Evolutionary conservation across 2,329 filamentous ascomycete species (phyloP).

Genomic region (Exophiala calicioides): DNA sequence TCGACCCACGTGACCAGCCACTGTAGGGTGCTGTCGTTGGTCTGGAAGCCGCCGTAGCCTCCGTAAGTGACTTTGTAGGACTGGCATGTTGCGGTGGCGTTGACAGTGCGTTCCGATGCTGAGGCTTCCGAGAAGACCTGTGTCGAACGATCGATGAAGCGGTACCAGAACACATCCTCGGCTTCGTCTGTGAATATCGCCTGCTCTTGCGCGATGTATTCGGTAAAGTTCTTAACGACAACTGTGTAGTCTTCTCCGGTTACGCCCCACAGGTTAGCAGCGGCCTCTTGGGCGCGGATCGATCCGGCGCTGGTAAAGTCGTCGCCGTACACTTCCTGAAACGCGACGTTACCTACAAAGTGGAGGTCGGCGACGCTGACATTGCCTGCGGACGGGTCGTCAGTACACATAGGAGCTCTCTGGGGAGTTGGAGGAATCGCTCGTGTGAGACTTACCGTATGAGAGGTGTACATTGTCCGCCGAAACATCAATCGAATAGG

Average conservation of each 20-base stretch:
- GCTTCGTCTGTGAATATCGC: constrained; percentile 50
- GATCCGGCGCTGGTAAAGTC: constrained; percentile 1
- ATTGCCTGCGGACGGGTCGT: constrained; percentile 8
- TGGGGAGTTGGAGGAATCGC: neutral
- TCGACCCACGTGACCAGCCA: constrained; percentile 16
- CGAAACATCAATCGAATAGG: constrained; percentile 27
- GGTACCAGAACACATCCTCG: constrained; percentile 16
- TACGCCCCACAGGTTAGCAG: constrained; percentile 16
- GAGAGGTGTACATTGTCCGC: constrained; percentile 9
- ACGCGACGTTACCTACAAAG: constrained; percentile 19
- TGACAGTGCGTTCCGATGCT: constrained; percentile 18
- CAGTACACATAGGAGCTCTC: neutral
- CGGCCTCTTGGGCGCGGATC: constrained; percentile 4
- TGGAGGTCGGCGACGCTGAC: constrained; percentile 21
- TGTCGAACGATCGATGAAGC: constrained; percentile 24
- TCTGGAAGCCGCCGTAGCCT: constrained; percentile 21
- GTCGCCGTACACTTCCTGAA: constrained; percentile 6
- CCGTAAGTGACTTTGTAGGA: constrained; percentile 14
- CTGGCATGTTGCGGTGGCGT: constrained; percentile 20
- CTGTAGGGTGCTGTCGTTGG: constrained; percentile 6
- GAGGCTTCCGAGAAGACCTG: neutral
- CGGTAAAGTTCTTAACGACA: neutral
- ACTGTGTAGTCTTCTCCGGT: constrained; percentile 19
- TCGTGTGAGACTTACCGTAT: constrained; percentile 3
- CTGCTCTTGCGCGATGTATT: constrained; percentile 2